phyloP scores from a whole-genome alignment of 2,329 filamentous ascomycete species.

The Fusarium burgessii region DNA sequence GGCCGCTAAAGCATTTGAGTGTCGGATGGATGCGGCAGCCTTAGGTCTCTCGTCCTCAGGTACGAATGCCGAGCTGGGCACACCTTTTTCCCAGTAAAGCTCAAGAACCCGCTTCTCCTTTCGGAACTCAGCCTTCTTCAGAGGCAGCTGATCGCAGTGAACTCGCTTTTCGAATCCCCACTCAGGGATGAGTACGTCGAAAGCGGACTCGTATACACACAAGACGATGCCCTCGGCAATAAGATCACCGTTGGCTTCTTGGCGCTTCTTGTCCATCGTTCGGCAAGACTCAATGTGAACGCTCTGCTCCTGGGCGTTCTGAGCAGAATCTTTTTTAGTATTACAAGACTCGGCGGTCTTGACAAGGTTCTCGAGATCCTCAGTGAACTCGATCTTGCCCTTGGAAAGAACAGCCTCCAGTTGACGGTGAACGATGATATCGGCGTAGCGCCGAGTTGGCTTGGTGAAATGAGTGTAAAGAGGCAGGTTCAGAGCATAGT shows the following conservation, averaged over 20 bases:
- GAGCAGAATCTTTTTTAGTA: constrained; percentile 98
- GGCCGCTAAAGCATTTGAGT: constrained; percentile 79
- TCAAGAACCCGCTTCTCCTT: constrained; percentile 96
- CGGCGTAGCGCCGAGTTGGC: constrained; percentile 92
- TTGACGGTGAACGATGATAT: constrained; percentile 95
- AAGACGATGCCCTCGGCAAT: constrained; percentile 96
- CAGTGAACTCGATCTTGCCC: constrained; percentile 84
- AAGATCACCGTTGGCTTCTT: constrained; percentile 88
- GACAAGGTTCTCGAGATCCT: constrained; percentile 87
- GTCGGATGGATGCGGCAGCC: constrained; percentile 78
- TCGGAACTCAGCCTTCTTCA: constrained; percentile 99
- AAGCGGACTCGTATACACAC: constrained; percentile 98
- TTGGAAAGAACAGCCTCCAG: constrained; percentile 87
- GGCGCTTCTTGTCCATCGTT: constrained; percentile 91
- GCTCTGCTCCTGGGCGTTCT: constrained; percentile 97
- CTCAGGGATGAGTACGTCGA: constrained; percentile 97
- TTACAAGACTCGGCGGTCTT: constrained; percentile 98
- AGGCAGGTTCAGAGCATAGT: constrained; percentile 93
- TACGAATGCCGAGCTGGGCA: constrained; percentile 94
- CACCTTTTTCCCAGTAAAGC: constrained; percentile 99
- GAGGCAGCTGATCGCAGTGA: constrained; percentile 95
- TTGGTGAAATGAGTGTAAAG: constrained; percentile 98
- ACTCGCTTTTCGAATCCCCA: constrained; percentile 99
- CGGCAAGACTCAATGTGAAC: constrained; percentile 98
- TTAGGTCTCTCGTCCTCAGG: constrained; percentile 97